A percentile compares a stretch with the other conserved stretches of the same genome.
Evolutionary conservation across 2,329 filamentous ascomycete genomes (phyloP).

Genomic region (Zelopaecilomyces penicillatus): DNA sequence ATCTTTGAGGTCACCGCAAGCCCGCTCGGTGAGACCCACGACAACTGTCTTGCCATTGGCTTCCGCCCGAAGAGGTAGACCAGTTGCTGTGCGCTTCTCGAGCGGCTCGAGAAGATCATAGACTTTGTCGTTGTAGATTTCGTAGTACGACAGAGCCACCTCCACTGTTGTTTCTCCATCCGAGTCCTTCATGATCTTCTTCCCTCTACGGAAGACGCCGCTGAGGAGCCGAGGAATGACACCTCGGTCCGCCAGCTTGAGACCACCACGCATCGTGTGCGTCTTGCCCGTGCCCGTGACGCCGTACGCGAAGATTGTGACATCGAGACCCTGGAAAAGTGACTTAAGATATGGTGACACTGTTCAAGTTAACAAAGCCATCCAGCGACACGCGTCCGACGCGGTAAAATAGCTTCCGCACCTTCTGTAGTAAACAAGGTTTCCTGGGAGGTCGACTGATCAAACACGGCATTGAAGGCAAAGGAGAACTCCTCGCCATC

Average conservation of each 20-base stretch:
- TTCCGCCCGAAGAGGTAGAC: slow-evolving; percentile 74
- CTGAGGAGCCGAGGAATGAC: slow-evolving; percentile 82
- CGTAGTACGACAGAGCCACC: slow-evolving; percentile 82
- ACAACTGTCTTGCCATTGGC: slow-evolving; percentile 82
- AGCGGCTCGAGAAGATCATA: slow-evolving; percentile 82
- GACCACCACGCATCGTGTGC: slow-evolving; percentile 88
- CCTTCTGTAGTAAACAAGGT: slow-evolving; percentile 84
- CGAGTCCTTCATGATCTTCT: slow-evolving; percentile 77
- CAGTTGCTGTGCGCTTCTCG: slow-evolving; percentile 75
- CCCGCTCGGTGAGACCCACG: slow-evolving; percentile 73
- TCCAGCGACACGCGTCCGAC: slow-evolving; percentile 1
- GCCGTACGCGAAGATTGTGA: slow-evolving; percentile 88
- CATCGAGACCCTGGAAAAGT: slow-evolving; percentile 80
- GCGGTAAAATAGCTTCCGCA: slow-evolving; percentile 29
- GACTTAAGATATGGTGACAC: slow-evolving; percentile 86
- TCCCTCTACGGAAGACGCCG: slow-evolving; percentile 73
- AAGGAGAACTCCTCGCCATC: slow-evolving; percentile 86
- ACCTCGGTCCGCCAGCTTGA: slow-evolving; percentile 76
- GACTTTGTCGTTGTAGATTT: slow-evolving; percentile 95
- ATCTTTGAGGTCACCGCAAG: slow-evolving; percentile 77
- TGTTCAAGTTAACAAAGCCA: slow-evolving; percentile 31
- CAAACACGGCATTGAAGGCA: slow-evolving; percentile 90
- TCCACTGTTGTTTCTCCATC: slow-evolving; percentile 60
- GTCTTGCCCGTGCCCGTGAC: slow-evolving; percentile 93
- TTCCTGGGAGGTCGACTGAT: slow-evolving; percentile 71